Evolutionary conservation across 306 rosid species (phyloP).

Genomic region (Cucurbita ficifolia): DNA sequence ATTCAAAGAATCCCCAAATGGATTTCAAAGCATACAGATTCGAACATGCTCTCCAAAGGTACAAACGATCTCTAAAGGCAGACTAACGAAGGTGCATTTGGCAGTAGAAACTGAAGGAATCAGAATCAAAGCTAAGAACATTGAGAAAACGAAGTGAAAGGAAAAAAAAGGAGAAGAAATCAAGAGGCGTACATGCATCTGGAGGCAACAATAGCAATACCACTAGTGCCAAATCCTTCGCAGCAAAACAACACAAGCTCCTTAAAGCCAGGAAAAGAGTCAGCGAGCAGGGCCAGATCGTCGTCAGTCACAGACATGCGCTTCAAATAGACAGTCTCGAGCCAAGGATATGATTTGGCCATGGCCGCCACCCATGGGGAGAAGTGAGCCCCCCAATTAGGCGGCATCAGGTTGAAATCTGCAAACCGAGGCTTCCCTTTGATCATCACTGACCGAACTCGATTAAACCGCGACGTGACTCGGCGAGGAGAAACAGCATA

Average conservation of each 20-base stretch:
- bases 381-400: constrained; percentile 71
- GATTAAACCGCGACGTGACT: constrained; percentile 39
- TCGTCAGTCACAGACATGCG: constrained; percentile 60
- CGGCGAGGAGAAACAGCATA: constrained; percentile 56
- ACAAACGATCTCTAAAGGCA: not conserved
- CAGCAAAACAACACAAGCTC: constrained; percentile 76
- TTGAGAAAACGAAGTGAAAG: not conserved
- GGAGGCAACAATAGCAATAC: constrained; percentile 45
- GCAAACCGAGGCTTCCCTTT: constrained; percentile 89
- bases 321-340: constrained; percentile 63
- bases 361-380: constrained; percentile 47
- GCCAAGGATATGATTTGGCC: constrained; percentile 66
- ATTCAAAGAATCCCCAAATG: not conserved
- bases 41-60: not conserved
- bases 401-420: constrained; percentile 76
- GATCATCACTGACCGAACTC: constrained; percentile 38
- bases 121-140: not conserved
- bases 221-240: constrained; percentile 58
- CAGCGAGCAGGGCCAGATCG: constrained; percentile 39
- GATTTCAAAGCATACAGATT: not conserved
- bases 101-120: not conserved
- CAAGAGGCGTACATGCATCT: constrained; percentile 45
- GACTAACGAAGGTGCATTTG: not conserved
- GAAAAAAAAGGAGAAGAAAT: not conserved
- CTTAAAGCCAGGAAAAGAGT: constrained; percentile 36